phyloP scores from a whole-genome alignment of 2,329 filamentous ascomycete genomes.

The Aureobasidium namibiae region DNA sequence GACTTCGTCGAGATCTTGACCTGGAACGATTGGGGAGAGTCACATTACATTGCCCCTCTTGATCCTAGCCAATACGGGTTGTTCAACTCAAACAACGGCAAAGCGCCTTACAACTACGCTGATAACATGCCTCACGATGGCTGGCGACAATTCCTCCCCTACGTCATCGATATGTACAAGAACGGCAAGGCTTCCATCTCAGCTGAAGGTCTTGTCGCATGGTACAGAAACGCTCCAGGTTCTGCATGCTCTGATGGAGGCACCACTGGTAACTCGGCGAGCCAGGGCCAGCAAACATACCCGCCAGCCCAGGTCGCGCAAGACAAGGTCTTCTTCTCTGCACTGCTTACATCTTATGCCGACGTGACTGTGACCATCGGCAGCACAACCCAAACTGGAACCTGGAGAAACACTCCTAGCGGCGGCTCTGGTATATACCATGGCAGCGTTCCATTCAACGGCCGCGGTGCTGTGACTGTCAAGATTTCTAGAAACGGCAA shows the following conservation, averaged over 20 bases:
- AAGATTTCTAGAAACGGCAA: conserved; percentile 25
- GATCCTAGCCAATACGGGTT: background rate
- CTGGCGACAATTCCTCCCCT: conserved; percentile 43
- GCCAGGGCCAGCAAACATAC: conserved; percentile 17
- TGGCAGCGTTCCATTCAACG: conserved; percentile 27
- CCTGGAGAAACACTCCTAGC: conserved; percentile 17
- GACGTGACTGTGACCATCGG: conserved; percentile 31
- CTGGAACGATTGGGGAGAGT: conserved; percentile 55
- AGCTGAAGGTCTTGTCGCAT: conserved; percentile 30
- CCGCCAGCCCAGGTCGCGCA: conserved; percentile 27
- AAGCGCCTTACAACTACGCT: conserved; percentile 43
- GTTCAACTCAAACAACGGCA: background rate
- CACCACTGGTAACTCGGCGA: conserved; percentile 29
- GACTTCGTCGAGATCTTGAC: conserved; percentile 48
- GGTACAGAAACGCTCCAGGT: conserved; percentile 37
- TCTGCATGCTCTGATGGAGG: conserved; percentile 31
- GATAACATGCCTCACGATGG: conserved; percentile 42
- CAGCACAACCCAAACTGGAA: conserved; percentile 15
- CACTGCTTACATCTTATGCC: conserved; percentile 23
- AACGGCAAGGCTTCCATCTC: conserved; percentile 24
- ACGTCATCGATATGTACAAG: conserved; percentile 45
- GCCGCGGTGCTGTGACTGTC: conserved; percentile 35
- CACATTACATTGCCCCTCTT: conserved; percentile 42
- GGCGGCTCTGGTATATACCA: conserved; percentile 18
- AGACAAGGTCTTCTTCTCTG: conserved; percentile 40